Conservation (phyloP, 257 asterid genomes). For the Sherardia arvensis region DNA sequence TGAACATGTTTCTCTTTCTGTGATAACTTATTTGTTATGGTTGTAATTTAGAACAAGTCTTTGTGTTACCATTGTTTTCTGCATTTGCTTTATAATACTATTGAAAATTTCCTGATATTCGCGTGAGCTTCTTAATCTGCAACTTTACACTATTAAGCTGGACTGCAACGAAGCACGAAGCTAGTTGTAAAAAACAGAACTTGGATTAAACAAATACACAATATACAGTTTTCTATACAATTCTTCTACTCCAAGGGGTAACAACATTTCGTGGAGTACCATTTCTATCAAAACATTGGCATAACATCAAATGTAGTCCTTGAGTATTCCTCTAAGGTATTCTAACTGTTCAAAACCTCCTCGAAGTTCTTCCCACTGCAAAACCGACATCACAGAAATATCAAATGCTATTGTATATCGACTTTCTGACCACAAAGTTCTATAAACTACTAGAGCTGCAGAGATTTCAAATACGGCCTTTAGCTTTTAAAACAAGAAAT, state of each 20-base stretch:
- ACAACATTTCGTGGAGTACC: too few relatives aligned
- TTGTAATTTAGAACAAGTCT: neutral
- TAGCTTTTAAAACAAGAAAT: neutral
- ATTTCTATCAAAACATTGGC: neutral
- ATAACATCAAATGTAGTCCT: constrained; percentile 19
- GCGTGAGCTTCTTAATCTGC: too few relatives aligned
- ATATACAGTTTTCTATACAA: neutral
- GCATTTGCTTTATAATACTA: neutral
- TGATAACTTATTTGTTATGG: neutral
- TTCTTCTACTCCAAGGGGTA: too few relatives aligned
- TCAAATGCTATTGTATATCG: neutral
- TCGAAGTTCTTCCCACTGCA: constrained; percentile 93
- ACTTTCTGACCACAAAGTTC: neutral
- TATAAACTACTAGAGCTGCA: too few relatives aligned
- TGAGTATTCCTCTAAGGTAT: constrained; percentile 55
- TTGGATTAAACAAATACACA: neutral
- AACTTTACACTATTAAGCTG: too few relatives aligned
- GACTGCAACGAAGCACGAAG: neutral
- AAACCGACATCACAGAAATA: neutral
- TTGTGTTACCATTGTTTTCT: neutral
- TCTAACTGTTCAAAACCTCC: constrained; percentile 85
- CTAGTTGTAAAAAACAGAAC: neutral
- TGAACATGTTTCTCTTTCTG: neutral
- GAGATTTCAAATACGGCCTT: too few relatives aligned
- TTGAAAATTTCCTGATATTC: neutral